Base-by-base conservation (phyloP, 2,329 filamentous ascomycete species). In the Triangularia setosa region DNA sequence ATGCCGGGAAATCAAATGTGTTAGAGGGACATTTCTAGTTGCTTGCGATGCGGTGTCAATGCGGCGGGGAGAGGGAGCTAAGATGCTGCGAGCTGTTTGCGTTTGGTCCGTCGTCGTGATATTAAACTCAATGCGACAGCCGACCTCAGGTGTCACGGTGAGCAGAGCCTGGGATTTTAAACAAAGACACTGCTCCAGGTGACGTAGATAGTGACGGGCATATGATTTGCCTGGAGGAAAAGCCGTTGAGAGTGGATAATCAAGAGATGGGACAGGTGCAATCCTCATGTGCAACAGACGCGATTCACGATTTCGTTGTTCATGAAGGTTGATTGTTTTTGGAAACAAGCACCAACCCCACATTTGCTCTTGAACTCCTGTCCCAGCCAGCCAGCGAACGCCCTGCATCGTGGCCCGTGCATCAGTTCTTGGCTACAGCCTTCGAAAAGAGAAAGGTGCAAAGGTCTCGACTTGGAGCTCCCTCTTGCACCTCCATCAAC, bases 261-360 rank as follows among this genome's bases (percentile, higher is more conserved):
- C n/a, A 30, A 9, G 18, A 48, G 40, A 48, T 52, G 58, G 35
- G 27, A 40, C 28, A 59, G 53, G 4, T 27, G 33, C 16, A 24
- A 23, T 28, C 23, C 35, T 60, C 35, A 52, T 60, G 24, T 24
- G 58, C 40, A 48, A n/a, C 40, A 21, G 40, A 60, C 48, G 58
- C 58, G 58, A 28, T 60, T 48, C 35, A 60, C 58, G 58, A 27
- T 12, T 27, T 60, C 24, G 28, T 48, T 27, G 52, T 55, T 55
- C 25, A 25, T 28, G 52, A 55, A 27, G 40, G 11, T 8, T 28
- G 25, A 53, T 33, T 44, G 57, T 59, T 25, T 52, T 53, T 55
- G 58, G 25, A 28, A 53, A 60, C 35, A 27, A 52, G 58, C 57
- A 60, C 35, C 58, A 60, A 60, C 58, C 58, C 58, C 58, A 60